These are phyloP conservation scores for Intubia oerlemansii DNA, from an alignment of 2,329 filamentous ascomycete species.

Conservation along the genomic window DNA sequence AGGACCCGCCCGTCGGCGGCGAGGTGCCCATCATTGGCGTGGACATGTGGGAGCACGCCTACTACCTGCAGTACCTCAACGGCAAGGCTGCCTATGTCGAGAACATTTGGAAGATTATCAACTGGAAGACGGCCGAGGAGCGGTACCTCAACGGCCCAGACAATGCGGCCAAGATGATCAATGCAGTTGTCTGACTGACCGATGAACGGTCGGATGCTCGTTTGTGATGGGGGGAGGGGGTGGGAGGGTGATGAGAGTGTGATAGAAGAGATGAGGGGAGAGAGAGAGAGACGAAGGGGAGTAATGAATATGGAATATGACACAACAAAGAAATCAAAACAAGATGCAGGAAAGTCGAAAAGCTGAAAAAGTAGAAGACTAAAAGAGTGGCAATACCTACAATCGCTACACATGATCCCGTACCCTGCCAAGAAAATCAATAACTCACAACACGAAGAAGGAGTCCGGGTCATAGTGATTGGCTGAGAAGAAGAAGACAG, in stretches of 20 bases:
- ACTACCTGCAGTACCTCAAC: slow-evolving; percentile 59
- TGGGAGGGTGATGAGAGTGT: not conserved
- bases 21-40: slow-evolving; percentile 55
- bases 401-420: too few relatives aligned
- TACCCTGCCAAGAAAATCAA: too few relatives aligned
- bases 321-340: too few relatives aligned
- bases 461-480: too few relatives aligned
- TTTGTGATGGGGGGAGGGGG: not conserved
- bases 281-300: not conserved
- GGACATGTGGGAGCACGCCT: slow-evolving; percentile 90
- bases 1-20: slow-evolving; percentile 48
- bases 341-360: too few relatives aligned
- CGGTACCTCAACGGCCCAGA: slow-evolving; percentile 30
- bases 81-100: slow-evolving; percentile 55
- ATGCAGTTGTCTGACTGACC: slow-evolving; percentile 19
- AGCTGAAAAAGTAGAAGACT: too few relatives aligned
- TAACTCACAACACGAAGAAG: too few relatives aligned
- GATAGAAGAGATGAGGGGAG: not conserved
- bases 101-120: slow-evolving; percentile 60
- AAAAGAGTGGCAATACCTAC: too few relatives aligned
- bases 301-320: too few relatives aligned
- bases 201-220: too few relatives aligned
- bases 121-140: slow-evolving; percentile 50
- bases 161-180: slow-evolving; percentile 23
- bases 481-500: too few relatives aligned